Base-by-base conservation (phyloP, 108 stramenopile genomes). In the Conticribra weissflogii region DNA sequence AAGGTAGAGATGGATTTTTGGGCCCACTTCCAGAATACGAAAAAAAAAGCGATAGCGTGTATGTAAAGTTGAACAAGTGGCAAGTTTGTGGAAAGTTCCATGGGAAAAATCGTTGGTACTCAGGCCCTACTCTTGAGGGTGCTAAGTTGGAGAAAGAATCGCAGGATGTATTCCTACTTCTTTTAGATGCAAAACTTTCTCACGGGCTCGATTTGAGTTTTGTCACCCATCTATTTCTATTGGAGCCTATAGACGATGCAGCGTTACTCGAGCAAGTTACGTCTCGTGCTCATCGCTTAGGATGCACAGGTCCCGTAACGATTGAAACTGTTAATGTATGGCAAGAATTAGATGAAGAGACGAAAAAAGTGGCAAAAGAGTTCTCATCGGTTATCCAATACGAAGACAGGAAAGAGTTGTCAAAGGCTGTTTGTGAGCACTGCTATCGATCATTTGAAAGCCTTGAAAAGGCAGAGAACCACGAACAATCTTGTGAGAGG, bases 181-280 rank as follows among this genome's bases (percentile, higher is more conserved):
- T 79, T 8, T 79, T 93, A 0, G 83, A 86, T 19, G 85, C 86
- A 36, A 59, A 74, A 19, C 85, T 90, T 22, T 54, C 84, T n/a
- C 85, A 86, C 30, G 90, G 93, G 3, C 70, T 94, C 23, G 93
- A 92, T 57, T 75, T 94, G 2, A 86, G 85, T 59, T 92, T 89
- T 67, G 91, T 88, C 24, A 91, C 91, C 24, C 93, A 92, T 58
- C 68, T 94, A 19, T 92, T 92, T 61, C 74, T 94, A 2, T 68
- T 91, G 30, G 91, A 94, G 46, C 71, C 87, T 15, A 94, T 94
- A 57, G 69, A 87, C 45, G 91, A 94, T 72, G 72, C 84, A 1
- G 85, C 88, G 15, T 55, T 94, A 23, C 72, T 88, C 17, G 86
- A 86, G 56, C 86, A 93, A 63, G 86, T 94, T 9, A 85, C 91